Evolutionary conservation across 108 stramenopile genomes (phyloP), one percentile per base, ranked within the genome.

Genomic region (Nannochloropsis oceanica): DNA sequence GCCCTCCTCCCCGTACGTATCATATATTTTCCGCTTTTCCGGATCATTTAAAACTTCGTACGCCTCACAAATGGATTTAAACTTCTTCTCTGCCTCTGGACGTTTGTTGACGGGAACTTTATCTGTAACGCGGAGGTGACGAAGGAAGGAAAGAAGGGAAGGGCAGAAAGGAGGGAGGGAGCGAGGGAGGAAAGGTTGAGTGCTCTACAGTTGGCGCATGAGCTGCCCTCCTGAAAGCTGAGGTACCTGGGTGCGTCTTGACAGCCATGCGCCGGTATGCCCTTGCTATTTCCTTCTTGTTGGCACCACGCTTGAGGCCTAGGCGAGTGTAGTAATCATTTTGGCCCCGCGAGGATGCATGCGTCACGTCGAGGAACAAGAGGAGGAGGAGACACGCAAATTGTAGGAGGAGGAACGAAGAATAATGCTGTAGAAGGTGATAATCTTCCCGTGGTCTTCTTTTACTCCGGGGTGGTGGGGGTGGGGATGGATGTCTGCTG

Each of bases 1-100:
- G 59, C 59, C 59, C 59, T 73, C 88, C 81, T 94, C 92, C 0
- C 95, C 94, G 85, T 94, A 94, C 79, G 93, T 90, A 80, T 95
- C 95, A 85, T 94, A 95, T 12, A 94, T 89, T 82, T 94, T 90
- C 82, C 93, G 91, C 79, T 95, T 95, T 83, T 95, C 92, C 13
- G 94, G 93, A 82, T 95, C 94, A 83, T 89, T 89, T 26, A 95
- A 82, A 8, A 95, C 89, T 73, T 92, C 92, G 82, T 95, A 95
- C 22, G 95, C 94, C 85, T 91, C 91, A 50, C 87, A 84, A 43
- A 95, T 89, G 83, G 92, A 84, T 43, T 94, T 92, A 88, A 95
- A 95, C 22, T 91, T 92, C 13, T 93, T 84, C 79, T 94, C 92
- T 0, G 93, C 90, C 83, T 91, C 90, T 89, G 59, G 10, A n/a